Conservation (phyloP, 371 early-diverging fungal genomes). For the Amoeboaphelidium protococcarum region DNA sequence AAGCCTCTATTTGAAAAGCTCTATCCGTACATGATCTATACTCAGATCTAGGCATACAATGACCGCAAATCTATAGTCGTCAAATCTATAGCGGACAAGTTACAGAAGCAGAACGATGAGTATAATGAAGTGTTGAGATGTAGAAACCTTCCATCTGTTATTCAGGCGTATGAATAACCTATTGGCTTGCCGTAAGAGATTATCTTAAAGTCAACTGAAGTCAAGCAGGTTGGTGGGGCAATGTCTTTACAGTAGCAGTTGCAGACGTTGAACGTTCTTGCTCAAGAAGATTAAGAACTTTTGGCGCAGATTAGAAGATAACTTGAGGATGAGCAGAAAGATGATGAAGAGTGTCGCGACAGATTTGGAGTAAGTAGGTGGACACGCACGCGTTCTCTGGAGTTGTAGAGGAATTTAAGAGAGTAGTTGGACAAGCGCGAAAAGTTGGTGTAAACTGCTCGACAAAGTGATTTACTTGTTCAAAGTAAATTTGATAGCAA, state of each 20-base stretch:
- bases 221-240: not conserved
- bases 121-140: not conserved
- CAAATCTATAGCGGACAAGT: not conserved
- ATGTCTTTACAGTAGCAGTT: not conserved
- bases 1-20: not conserved
- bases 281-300: not conserved
- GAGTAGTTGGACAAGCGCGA: not conserved
- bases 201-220: not conserved
- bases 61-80: not conserved
- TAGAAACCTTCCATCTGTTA: not conserved
- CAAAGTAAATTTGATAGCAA: not conserved
- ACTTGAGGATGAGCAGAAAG: not conserved
- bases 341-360: not conserved
- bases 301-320: not conserved
- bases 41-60: not conserved
- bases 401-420: not conserved
- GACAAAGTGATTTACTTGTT: not conserved
- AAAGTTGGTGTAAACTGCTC: not conserved
- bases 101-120: not conserved
- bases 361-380: not conserved
- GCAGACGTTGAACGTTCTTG: not conserved
- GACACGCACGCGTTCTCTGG: not conserved
- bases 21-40: not conserved
- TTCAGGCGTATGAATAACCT: not conserved
- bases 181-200: not conserved